Evolutionary conservation across 768 basidiomycete genomes (phyloP), one percentile per base, ranked within the genome.

Genomic region (Rhodotorula paludigena): DNA sequence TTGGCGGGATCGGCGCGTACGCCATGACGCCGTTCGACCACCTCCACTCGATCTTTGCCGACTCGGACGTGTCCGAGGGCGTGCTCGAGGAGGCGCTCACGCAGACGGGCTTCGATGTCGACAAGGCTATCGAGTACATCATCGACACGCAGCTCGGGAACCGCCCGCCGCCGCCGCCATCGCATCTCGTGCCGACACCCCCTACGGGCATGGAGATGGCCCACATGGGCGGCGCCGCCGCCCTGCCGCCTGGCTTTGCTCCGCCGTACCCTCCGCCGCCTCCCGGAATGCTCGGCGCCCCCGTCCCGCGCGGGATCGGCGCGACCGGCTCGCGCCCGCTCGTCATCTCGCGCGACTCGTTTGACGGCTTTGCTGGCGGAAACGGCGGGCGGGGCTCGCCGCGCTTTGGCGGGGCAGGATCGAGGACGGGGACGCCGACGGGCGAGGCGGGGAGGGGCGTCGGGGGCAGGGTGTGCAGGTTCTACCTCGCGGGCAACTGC

Each of bases 401-500:
- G n/a, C 47, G 63, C 35, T 65, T 61, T 39, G 75, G 73, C 30
- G 51, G 32, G 16, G n/a, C n/a, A n/a, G n/a, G n/a, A 25, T 55
- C 44, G 28, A 68, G 78, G 52, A 69, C 74, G 18, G 71, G 64
- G 35, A 75, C 66, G 58, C 72, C 75, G 39, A 58, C 63, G 41
- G 72, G 73, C 4, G 62, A 66, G 9, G 49, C n/a, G 25, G 70
- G 74, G 28, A 38, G 76, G 18, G 78, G 78, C 10, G 74, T 75
- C 15, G 70, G 73, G 9, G 74, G 76, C 3, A 38, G 90, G 65
- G 92, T 99, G 35, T 99, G 96, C 78, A 83, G 96, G 61, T 98
- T 98, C 77, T 99, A 92, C 80, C 84, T 99, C 33, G 90, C 91
- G 12, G 96, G 96, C 23, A 93, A 97, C 78, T 99, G 96, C 76